phyloP scores from a whole-genome alignment of 208 protist genomes.

The Trypanosoma congolense region DNA sequence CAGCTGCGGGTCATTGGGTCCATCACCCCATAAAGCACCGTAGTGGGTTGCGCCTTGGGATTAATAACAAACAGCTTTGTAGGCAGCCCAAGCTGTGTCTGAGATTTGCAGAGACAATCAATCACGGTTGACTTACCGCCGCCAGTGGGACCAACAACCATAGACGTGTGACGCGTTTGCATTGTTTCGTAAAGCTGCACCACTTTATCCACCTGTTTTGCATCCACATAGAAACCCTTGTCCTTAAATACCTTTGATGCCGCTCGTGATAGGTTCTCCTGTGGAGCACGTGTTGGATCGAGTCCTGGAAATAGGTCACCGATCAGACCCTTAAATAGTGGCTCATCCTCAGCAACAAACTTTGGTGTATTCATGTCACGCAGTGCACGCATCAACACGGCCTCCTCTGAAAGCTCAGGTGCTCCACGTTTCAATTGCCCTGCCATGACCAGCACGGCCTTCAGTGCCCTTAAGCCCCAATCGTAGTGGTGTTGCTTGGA shows the following conservation, averaged over 20 bases:
- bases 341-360: constrained; percentile 99
- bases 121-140: constrained; percentile 98
- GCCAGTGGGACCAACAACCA: constrained; percentile 97
- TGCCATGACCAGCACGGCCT: constrained; percentile 98
- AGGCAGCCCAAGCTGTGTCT: constrained; percentile 86
- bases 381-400: constrained; percentile 98
- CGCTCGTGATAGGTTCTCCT: constrained; percentile 92
- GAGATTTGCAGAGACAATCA: constrained; percentile 91
- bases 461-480: constrained; percentile 98
- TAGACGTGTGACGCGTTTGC: constrained; percentile 97
- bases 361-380: constrained; percentile 99
- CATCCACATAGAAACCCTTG: constrained; percentile 72
- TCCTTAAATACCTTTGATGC: constrained; percentile 85
- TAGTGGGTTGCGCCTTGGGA: constrained; percentile 96
- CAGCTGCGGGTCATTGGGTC: constrained; percentile 98
- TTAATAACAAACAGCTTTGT: constrained; percentile 96
- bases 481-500: constrained; percentile 99
- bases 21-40: constrained; percentile 97
- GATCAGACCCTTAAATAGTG: constrained; percentile 98
- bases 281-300: constrained; percentile 91
- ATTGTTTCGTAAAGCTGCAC: constrained; percentile 99
- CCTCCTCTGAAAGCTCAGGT: constrained; percentile 93
- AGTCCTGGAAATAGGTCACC: constrained; percentile 97
- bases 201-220: constrained; percentile 97
- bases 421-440: constrained; percentile 96